Evolutionary conservation across 768 basidiomycete species (phyloP), one percentile per base, ranked within the genome.

Genomic region (Kwoniella sp.): DNA sequence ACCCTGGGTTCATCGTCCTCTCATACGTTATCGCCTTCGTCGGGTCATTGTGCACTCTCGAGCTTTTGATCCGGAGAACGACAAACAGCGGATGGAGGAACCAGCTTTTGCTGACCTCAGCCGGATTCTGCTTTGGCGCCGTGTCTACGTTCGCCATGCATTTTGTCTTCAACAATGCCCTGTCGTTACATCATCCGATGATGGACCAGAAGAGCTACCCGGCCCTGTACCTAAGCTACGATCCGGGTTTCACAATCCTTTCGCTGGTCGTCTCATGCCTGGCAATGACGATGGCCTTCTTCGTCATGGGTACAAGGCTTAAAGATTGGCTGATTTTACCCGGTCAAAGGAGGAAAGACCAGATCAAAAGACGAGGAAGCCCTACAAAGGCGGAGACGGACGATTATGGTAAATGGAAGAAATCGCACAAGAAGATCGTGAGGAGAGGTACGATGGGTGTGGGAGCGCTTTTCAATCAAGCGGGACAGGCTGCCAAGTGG

Each of bases 121-220:
- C 80, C 2, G 80, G 79, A 2, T 52, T 77, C 44, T 74, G 72
- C 44, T 81, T 81, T 33, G 80, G 80, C 12, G 69, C 71, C 2
- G 78, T 81, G 40, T 78, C 78, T 21, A 77, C 78, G n/a, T 81
- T 81, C 61, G 71, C 74, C 52, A 80, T 80, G 79, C 80, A 81
- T 62, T 81, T 80, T 57, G 69, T 81, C 68, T 79, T 79, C 58
- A 81, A 81, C 72, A 77, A 78, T 58, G 69, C 77, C 1, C 67
- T 81, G 22, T 71, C 73, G 0, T 69, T 80, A 1, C 75, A 73
- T 57, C 72, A 74, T 54, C 72, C 76, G 10, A 59, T 61, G 51
- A 60, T 65, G 60, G 55, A 51, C 26, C 44, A 29, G 17, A 57
- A 60, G 22, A 55, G 46, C 21, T 67, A 66, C 52, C 54, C 51